Evolutionary conservation across 345 rosid species (phyloP).

Genomic region (Lumnitzera racemosa): DNA sequence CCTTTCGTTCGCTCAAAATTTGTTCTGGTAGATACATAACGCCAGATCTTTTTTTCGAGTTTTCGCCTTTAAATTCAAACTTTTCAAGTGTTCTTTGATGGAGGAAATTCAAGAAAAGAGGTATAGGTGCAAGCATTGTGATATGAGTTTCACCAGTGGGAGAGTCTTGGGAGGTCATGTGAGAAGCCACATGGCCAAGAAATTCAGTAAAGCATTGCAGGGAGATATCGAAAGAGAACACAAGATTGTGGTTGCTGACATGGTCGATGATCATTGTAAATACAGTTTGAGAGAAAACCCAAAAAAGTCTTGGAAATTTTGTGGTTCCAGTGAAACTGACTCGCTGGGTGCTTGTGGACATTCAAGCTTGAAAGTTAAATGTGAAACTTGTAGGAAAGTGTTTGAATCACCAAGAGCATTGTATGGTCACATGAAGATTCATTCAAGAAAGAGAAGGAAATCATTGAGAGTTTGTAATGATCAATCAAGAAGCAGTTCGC

Average conservation of each 20-base stretch:
- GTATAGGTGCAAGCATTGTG: conserved; percentile 21
- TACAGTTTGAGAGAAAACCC: conserved; percentile 57
- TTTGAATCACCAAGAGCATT: conserved; percentile 33
- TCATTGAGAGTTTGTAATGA: too few species aligned
- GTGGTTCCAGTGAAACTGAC: conserved; percentile 11
- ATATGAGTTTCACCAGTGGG: conserved; percentile 25
- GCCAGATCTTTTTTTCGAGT: not conserved
- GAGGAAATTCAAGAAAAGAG: conserved; percentile 19
- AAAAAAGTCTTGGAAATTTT: conserved; percentile 53
- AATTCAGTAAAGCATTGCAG: conserved; percentile 7
- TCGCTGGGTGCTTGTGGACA: conserved; percentile 1
- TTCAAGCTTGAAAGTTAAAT: conserved; percentile 2
- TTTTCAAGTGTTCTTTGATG: conserved; percentile 4
- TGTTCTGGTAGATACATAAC: too few species aligned
- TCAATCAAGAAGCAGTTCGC: conserved; percentile 34
- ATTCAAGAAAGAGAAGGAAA: conserved; percentile 26
- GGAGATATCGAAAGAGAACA: not conserved
- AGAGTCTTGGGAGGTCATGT: conserved; percentile 27
- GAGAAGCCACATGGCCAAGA: conserved; percentile 20
- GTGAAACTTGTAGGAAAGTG: conserved; percentile 28
- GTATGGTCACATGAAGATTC: conserved; percentile 52
- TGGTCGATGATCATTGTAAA: conserved; percentile 11
- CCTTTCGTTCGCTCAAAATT: too few species aligned
- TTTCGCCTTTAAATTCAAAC: not conserved
- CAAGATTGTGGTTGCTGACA: conserved; percentile 15